These are phyloP conservation scores for Phyllostachys edulis DNA, from an alignment of 176 grass and related monocot species.

Conservation along the genomic window DNA sequence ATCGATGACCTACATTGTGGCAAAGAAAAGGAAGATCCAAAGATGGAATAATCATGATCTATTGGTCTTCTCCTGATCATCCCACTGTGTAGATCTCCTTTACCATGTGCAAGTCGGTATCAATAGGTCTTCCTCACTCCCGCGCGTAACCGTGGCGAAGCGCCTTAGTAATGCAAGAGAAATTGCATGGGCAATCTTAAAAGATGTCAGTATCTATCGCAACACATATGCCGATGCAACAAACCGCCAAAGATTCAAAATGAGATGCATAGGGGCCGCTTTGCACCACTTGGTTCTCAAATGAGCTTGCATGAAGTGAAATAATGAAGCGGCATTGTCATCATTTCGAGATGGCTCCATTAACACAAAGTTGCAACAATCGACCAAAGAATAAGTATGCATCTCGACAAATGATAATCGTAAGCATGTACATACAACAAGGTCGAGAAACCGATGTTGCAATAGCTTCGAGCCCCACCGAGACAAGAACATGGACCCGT, in stretches of 20 bases:
- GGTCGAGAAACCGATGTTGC: no score
- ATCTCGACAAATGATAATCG: no score
- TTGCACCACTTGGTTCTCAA: background rate
- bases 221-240: background rate
- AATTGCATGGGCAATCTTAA: background rate
- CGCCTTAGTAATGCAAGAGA: background rate
- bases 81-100: background rate
- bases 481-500: no score
- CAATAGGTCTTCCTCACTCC: background rate
- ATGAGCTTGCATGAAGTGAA: background rate
- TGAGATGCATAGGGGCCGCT: background rate
- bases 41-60: background rate
- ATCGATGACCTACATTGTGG: background rate
- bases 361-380: no score
- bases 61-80: background rate
- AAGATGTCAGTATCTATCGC: background rate
- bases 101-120: background rate
- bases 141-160: background rate
- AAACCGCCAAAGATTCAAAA: background rate
- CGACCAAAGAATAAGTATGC: no score
- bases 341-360: background rate
- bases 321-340: background rate
- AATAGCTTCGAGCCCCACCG: no score
- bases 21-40: background rate
- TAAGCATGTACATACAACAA: no score